Evolutionary conservation across 176 grass and related monocot genomes (phyloP), one percentile per base, ranked within the genome.

Genomic region (Oryza rufipogon): DNA sequence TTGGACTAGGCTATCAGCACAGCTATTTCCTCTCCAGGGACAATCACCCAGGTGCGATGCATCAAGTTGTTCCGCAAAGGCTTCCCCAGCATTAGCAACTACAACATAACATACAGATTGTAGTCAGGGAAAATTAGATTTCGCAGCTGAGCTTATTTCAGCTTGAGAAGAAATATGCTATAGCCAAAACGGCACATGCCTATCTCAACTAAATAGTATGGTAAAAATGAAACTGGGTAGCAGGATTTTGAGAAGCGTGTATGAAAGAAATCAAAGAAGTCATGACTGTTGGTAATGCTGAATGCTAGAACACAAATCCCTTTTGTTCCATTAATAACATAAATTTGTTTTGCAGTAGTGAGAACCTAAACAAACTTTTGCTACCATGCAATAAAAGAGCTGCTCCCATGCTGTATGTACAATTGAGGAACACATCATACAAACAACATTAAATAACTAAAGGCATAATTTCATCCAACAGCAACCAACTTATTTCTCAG

Each of bases 21-120:
- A 99, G 81, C 90, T 88, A 73, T 94, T 99, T 42, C 90, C 97
- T 83, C 83, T 94, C 97, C 97, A 99, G 64, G 93, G 91, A 75
- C 97, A 99, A 75, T 86, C 87, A 74, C 68, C 78, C 58, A 74
- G 82, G 74, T 99, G 97, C 2, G 91, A 87, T 66, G 79, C 86
- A 83, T 96, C 88, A 23, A 99, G 88, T 78, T 94, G 85, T 52
- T 94, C 97, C 7, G 87, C 81, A 87, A 95, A 95, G 39, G 77
- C 85, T 82, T 93, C 89, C 70, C 87, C 91, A 23, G 87, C 91
- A 86, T 74, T 86, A 42, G 87, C 85, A 83, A 91, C 95, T 97
- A 80, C 68, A 80, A 90, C 32, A 82, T 42, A 85, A 87, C 48
- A 89, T 46, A 73, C 41, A 81, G 11, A 74, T 69, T 11, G 30